phyloP scores from a whole-genome alignment of 2,329 filamentous ascomycete species.

The Diplocarpon mali region DNA sequence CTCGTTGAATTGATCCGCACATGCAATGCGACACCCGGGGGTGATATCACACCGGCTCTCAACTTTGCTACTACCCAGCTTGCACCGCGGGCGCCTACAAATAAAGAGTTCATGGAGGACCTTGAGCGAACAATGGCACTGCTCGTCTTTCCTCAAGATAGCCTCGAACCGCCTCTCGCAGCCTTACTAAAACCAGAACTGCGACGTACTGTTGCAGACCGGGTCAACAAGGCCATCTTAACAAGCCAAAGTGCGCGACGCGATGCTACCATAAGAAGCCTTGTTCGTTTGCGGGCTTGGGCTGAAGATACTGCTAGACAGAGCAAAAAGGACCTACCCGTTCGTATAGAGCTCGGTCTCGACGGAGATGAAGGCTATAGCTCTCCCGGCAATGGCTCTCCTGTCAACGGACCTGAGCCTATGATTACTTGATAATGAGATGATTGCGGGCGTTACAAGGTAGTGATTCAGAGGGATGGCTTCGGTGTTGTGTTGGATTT shows the following conservation, averaged over 20 bases:
- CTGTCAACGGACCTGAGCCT: constrained; percentile 20
- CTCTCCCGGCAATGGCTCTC: constrained; percentile 7
- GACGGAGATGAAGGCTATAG: constrained; percentile 17
- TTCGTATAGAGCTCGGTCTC: constrained; percentile 24
- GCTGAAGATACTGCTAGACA: constrained; percentile 44
- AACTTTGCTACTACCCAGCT: constrained; percentile 82
- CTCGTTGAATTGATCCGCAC: constrained; percentile 84
- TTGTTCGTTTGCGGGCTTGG: constrained; percentile 78
- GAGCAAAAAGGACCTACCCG: constrained; percentile 26
- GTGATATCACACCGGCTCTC: constrained; percentile 65
- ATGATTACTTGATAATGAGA: constrained; percentile 24
- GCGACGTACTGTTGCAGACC: constrained; percentile 71
- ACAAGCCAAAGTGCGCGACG: constrained; percentile 58
- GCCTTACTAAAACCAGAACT: constrained; percentile 69
- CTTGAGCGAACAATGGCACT: constrained; percentile 89
- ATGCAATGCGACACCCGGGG: constrained; percentile 53
- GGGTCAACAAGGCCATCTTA: constrained; percentile 83
- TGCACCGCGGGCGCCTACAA: constrained; percentile 74
- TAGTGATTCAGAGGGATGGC: neutral
- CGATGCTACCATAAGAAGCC: constrained; percentile 70
- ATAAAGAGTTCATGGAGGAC: constrained; percentile 70
- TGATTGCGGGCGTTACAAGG: neutral
- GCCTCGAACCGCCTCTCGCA: constrained; percentile 63
- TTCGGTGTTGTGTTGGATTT: constrained; percentile 1
- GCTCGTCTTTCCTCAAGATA: constrained; percentile 76